phyloP scores from a whole-genome alignment of 2,329 filamentous ascomycete genomes.

The Fusarium mangiferae region DNA sequence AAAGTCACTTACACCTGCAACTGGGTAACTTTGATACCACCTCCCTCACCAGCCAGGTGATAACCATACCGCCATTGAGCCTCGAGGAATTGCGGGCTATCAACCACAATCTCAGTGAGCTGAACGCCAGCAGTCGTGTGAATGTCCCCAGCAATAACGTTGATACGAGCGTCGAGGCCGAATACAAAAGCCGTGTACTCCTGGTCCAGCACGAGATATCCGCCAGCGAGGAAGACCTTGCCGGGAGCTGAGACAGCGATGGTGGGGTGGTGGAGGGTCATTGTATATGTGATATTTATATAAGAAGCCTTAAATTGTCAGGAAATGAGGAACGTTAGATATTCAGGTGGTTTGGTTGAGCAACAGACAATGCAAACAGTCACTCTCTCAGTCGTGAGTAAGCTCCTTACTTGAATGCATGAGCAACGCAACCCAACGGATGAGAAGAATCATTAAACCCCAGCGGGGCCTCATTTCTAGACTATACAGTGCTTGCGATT shows the following conservation, averaged over 20 bases:
- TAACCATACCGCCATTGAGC: constrained; percentile 91
- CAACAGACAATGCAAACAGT: neutral
- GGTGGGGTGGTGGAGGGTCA: constrained; percentile 49
- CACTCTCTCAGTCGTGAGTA: constrained; percentile 14
- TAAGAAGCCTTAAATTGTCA: neutral
- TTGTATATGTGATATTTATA: constrained; percentile 4
- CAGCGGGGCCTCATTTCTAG: constrained; percentile 37
- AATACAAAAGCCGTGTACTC: constrained; percentile 81
- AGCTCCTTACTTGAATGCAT: constrained; percentile 28
- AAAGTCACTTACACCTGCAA: constrained; percentile 74
- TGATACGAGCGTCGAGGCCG: constrained; percentile 74
- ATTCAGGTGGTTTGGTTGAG: no score
- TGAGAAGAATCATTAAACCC: constrained; percentile 34
- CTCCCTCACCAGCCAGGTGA: constrained; percentile 72
- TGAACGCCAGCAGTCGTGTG: constrained; percentile 71
- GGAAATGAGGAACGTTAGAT: neutral
- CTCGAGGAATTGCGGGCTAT: constrained; percentile 89
- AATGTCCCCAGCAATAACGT: constrained; percentile 68
- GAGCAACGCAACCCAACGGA: constrained; percentile 4
- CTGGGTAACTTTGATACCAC: constrained; percentile 85
- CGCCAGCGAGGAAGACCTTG: constrained; percentile 94
- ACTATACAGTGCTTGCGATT: constrained; percentile 32
- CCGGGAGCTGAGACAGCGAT: constrained; percentile 87
- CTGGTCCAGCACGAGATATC: constrained; percentile 93
- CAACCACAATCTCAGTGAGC: constrained; percentile 80